Conservation (phyloP, 192 early-diverging fungal genomes). For the Diversispora eburnea region DNA sequence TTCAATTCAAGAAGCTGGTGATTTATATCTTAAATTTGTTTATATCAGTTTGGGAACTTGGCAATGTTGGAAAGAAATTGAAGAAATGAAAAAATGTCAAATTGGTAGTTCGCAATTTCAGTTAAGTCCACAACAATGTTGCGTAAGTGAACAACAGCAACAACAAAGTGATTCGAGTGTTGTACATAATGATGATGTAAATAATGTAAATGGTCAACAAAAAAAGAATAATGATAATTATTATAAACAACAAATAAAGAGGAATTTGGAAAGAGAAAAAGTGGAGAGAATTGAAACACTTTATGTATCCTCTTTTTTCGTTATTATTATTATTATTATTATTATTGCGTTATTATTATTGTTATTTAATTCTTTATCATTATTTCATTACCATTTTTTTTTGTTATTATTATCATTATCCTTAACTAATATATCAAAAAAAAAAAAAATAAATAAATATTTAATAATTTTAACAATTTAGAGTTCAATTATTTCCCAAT, state of each 20-base stretch:
- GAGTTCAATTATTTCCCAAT: constrained; percentile 48
- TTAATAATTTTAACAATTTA: neutral
- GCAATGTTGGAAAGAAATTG: constrained; percentile 48
- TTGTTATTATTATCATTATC: no score
- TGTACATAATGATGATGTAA: neutral
- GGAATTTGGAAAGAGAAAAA: constrained; percentile 30
- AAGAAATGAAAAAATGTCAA: constrained; percentile 38
- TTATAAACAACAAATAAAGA: neutral
- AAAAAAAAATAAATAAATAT: no score
- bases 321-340: neutral
- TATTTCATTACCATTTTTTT: neutral
- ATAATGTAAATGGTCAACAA: neutral
- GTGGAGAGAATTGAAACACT: constrained; percentile 48
- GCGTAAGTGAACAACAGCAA: constrained; percentile 25
- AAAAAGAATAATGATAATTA: constrained; percentile 1
- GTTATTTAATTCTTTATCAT: neutral
- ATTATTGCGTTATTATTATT: neutral
- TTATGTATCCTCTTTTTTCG: constrained; percentile 45
- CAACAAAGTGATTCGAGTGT: neutral
- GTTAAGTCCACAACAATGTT: constrained; percentile 8
- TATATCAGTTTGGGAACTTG: constrained; percentile 43
- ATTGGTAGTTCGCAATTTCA: constrained; percentile 4
- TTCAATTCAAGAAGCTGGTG: constrained; percentile 48
- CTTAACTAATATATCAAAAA: no score
- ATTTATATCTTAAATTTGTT: constrained; percentile 48